Conservation (phyloP, 2,329 filamentous ascomycete genomes). For the Fusarium musae region DNA sequence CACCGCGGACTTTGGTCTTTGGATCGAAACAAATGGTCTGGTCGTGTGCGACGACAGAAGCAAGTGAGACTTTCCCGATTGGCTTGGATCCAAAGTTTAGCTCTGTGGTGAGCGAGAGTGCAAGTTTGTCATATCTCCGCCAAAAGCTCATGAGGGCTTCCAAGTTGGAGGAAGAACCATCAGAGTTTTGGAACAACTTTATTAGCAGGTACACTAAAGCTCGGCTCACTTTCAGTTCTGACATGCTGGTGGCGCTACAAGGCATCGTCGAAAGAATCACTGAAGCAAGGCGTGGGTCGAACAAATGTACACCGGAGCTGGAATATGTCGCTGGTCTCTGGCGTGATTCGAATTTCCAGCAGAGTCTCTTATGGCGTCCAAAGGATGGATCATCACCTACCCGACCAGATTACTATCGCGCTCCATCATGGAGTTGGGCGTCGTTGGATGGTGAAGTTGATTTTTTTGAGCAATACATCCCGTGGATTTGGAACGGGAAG, state of each 20-base stretch:
- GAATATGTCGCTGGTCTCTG: background rate
- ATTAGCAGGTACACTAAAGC: background rate
- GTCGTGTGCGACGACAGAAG: slow-evolving; percentile 2
- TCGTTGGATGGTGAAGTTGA: background rate
- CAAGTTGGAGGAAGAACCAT: background rate
- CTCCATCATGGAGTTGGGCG: slow-evolving; percentile 7
- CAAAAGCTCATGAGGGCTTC: background rate
- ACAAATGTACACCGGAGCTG: fast-evolving
- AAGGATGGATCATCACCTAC: fast-evolving
- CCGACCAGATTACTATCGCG: background rate
- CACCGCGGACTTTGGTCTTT: background rate
- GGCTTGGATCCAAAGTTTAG: slow-evolving; percentile 1
- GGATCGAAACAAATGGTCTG: background rate
- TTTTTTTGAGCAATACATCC: background rate
- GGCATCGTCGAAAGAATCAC: background rate
- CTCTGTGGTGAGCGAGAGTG: background rate
- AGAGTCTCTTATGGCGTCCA: background rate
- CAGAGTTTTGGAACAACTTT: slow-evolving; percentile 1
- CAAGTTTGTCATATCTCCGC: background rate
- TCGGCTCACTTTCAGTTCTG: background rate
- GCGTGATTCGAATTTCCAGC: background rate
- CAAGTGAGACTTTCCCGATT: background rate
- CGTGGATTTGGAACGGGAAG: slow-evolving; percentile 1
- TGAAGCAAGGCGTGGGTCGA: fast-evolving
- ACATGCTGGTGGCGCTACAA: background rate